These are phyloP conservation scores for Breviolum minutum DNA, from an alignment of 73 alveolate species.

Conservation along the genomic window DNA sequence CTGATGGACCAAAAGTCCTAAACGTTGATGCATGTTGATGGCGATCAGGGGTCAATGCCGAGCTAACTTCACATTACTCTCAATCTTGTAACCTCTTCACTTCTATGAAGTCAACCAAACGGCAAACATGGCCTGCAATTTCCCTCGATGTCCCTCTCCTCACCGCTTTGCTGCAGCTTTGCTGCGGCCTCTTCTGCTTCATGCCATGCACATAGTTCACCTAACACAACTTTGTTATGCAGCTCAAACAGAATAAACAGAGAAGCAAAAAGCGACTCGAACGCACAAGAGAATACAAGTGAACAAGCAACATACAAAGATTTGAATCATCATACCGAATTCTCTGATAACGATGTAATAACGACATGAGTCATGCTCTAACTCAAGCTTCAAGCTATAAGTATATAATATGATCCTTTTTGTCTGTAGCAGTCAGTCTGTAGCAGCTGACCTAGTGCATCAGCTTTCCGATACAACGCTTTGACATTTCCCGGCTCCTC, in stretches of 20 bases:
- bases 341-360: not conserved
- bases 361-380: not conserved
- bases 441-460: conserved; percentile 14
- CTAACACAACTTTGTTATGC: not conserved
- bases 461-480: conserved; percentile 83
- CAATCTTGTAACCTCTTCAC: too few species aligned
- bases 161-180: conserved; percentile 61
- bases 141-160: not conserved
- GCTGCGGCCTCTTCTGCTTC: conserved; percentile 88
- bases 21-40: too few species aligned
- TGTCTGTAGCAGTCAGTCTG: not conserved
- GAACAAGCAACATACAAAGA: not conserved
- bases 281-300: not conserved
- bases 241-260: too few species aligned
- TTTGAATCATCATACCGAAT: not conserved
- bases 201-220: conserved; percentile 89
- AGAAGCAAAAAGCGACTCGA: not conserved
- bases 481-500: conserved; percentile 72
- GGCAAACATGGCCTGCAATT: too few species aligned
- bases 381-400: too few species aligned
- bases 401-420: not conserved
- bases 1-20: too few species aligned
- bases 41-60: too few species aligned
- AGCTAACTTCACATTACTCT: too few species aligned
- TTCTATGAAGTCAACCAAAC: too few species aligned